phyloP scores from a whole-genome alignment of 2,329 filamentous ascomycete species.

The Colletotrichum truncatum region DNA sequence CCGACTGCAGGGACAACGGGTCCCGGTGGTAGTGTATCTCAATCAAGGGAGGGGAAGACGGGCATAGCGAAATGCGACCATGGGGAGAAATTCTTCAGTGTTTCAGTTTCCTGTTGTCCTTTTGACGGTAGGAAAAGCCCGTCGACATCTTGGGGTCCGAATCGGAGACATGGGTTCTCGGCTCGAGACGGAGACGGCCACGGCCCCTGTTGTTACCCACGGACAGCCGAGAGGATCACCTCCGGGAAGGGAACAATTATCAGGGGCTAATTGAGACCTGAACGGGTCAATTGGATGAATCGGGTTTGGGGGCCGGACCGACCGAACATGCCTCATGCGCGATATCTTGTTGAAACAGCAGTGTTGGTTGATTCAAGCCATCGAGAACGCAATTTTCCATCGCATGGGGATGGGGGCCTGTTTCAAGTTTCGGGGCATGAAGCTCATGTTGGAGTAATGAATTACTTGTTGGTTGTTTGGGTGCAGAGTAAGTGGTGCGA shows the following conservation, averaged over 20 bases:
- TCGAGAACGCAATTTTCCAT: not conserved
- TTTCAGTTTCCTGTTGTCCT: slow-evolving; percentile 18
- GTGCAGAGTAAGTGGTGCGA: not conserved
- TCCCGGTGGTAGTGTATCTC: slow-evolving; percentile 4
- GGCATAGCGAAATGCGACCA: slow-evolving; percentile 14
- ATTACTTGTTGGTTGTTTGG: not conserved
- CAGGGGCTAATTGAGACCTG: slow-evolving; percentile 9
- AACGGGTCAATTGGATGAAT: not conserved
- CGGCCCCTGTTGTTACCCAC: slow-evolving; percentile 20
- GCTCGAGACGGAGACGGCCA: slow-evolving; percentile 17
- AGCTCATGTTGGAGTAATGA: not conserved
- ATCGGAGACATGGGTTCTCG: slow-evolving; percentile 6
- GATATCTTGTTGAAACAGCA: slow-evolving; percentile 15
- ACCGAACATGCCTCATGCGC: slow-evolving; percentile 16
- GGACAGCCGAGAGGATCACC: slow-evolving; percentile 9
- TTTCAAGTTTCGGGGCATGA: slow-evolving; percentile 11
- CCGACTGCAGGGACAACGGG: slow-evolving; percentile 27
- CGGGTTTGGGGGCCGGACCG: slow-evolving; percentile 28
- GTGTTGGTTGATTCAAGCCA: not conserved
- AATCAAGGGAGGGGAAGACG: slow-evolving; percentile 15
- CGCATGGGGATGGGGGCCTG: slow-evolving; percentile 15
- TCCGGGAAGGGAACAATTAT: slow-evolving; percentile 1
- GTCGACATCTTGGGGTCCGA: slow-evolving; percentile 20
- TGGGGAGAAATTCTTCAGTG: slow-evolving; percentile 27
- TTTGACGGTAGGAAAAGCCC: not conserved